A percentile compares a stretch with the other conserved stretches of the same genome.
These are phyloP conservation scores for Grosmannia clavigera DNA, from an alignment of 2,329 filamentous ascomycete genomes.

Conservation along the genomic window DNA sequence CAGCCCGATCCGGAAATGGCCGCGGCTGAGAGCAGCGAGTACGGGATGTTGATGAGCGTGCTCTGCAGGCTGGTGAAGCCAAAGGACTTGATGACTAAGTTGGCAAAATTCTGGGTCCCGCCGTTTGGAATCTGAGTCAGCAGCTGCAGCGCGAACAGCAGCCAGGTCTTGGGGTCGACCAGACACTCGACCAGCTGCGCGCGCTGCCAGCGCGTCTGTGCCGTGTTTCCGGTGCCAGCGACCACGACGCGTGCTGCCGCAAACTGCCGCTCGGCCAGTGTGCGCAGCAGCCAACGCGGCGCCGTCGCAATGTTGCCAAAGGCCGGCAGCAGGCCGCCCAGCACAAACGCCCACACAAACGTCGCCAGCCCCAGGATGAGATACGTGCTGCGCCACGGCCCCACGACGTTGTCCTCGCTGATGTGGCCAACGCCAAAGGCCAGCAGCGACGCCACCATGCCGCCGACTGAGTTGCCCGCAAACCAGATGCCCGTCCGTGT, in stretches of 20 bases:
- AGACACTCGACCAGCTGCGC: slow-evolving; percentile 41
- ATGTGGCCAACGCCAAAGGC: slow-evolving; percentile 46
- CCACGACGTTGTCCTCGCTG: slow-evolving; percentile 29
- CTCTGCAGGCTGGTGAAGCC: slow-evolving; percentile 42
- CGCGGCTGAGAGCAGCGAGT: slow-evolving; percentile 37
- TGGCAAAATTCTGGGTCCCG: slow-evolving; percentile 46
- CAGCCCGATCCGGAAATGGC: slow-evolving; percentile 37
- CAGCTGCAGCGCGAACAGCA: slow-evolving; percentile 40
- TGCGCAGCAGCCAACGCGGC: slow-evolving; percentile 46
- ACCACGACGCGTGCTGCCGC: slow-evolving; percentile 33
- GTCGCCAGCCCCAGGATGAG: slow-evolving; percentile 11
- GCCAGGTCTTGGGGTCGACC: slow-evolving; percentile 46
- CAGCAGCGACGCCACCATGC: slow-evolving; percentile 34
- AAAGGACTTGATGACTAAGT: slow-evolving; percentile 43
- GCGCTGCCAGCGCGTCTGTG: slow-evolving; percentile 34
- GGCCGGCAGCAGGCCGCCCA: slow-evolving; percentile 34
- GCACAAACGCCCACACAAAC: slow-evolving; percentile 32
- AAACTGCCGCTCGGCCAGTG: slow-evolving; percentile 34
- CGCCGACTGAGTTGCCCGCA: slow-evolving; percentile 35
- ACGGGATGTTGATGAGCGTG: slow-evolving; percentile 46
- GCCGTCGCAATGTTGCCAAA: slow-evolving; percentile 32
- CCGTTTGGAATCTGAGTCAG: slow-evolving; percentile 49
- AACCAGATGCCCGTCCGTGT: slow-evolving; percentile 44
- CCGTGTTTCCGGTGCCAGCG: slow-evolving; percentile 38
- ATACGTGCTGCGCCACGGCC: slow-evolving; percentile 19